Percentiles rank a stretch among this genome's conserved stretches.
These are phyloP conservation scores for Monilinia fructicola DNA, from an alignment of 2,329 filamentous ascomycete species.

Conservation along the genomic window DNA sequence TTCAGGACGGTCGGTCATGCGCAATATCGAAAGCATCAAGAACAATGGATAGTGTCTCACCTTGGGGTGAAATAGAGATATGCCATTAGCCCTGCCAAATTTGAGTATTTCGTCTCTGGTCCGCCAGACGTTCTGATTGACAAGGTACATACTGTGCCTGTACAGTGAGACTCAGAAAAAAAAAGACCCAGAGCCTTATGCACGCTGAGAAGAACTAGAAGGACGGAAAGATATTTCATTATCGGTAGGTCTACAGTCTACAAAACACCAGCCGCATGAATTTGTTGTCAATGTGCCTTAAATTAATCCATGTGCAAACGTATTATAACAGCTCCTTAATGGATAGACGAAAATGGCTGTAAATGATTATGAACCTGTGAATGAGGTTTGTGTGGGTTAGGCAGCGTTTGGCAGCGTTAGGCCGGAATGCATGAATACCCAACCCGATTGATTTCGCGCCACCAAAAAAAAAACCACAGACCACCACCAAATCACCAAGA, in stretches of 20 bases:
- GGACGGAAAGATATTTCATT: slow-evolving; percentile 2
- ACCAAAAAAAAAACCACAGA: slow-evolving; percentile 18
- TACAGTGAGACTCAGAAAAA: slow-evolving; percentile 15
- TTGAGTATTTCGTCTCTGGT: slow-evolving; percentile 4
- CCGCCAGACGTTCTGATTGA: slow-evolving; percentile 17
- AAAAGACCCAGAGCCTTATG: slow-evolving; percentile 2
- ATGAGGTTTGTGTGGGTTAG: slow-evolving; percentile 19
- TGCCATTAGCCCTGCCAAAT: slow-evolving; percentile 16
- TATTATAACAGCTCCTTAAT: slow-evolving; percentile 27
- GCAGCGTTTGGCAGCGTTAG: slow-evolving; percentile 31
- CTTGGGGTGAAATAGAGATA: slow-evolving; percentile 11
- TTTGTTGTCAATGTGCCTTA: slow-evolving; percentile 25
- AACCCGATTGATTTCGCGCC: slow-evolving; percentile 40
- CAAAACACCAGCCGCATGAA: slow-evolving; percentile 29
- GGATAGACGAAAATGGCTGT: slow-evolving; percentile 17
- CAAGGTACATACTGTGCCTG: slow-evolving; percentile 14
- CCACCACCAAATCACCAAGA: slow-evolving; percentile 16
- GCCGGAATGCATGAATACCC: slow-evolving; percentile 49
- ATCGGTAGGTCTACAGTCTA: slow-evolving; percentile 20
- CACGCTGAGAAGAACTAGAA: slow-evolving; percentile 14
- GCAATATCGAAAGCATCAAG: slow-evolving; percentile 11
- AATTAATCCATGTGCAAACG: slow-evolving; percentile 18
- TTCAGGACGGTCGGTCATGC: slow-evolving; percentile 22
- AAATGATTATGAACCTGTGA: slow-evolving; percentile 14
- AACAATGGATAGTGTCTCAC: slow-evolving; percentile 9